These are phyloP conservation scores for Hypoxylon sp. DNA, from an alignment of 2,329 filamentous ascomycete genomes.

Conservation along the genomic window DNA sequence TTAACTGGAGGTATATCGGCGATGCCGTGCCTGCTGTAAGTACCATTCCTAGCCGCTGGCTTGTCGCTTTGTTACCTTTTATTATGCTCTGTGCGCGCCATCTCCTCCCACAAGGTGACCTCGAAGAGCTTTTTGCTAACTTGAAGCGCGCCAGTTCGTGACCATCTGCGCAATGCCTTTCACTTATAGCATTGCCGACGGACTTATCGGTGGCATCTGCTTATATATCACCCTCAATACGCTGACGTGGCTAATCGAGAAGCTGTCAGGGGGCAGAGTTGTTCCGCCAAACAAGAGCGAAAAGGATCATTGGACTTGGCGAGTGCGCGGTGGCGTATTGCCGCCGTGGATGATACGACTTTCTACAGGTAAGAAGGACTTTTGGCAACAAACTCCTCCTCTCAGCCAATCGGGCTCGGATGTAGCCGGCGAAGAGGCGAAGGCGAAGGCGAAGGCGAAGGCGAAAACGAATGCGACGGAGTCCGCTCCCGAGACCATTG, in stretches of 20 bases:
- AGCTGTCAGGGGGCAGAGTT: conserved; percentile 75
- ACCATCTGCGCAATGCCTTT: conserved; percentile 90
- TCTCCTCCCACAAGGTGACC: too few species aligned
- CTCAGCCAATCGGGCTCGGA: conserved; percentile 43
- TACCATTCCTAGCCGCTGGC: not conserved
- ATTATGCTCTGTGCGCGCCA: not conserved
- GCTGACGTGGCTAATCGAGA: conserved; percentile 75
- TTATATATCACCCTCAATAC: conserved; percentile 83
- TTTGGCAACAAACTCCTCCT: conserved; percentile 68
- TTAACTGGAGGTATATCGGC: conserved; percentile 90
- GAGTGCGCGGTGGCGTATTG: conserved; percentile 78
- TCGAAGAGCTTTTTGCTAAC: conserved; percentile 1
- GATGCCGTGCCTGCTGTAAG: conserved; percentile 78
- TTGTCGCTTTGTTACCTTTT: too few species aligned
- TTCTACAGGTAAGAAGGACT: conserved; percentile 75
- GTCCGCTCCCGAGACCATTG: conserved; percentile 1
- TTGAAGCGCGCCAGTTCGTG: conserved; percentile 65
- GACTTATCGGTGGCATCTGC: conserved; percentile 83
- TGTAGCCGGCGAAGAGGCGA: conserved; percentile 29
- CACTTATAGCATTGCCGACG: conserved; percentile 89
- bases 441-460: conserved; percentile 24
- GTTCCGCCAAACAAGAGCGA: conserved; percentile 79
- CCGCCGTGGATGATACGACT: conserved; percentile 79
- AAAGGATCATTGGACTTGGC: conserved; percentile 85
- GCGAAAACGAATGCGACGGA: conserved; percentile 20